Base-by-base conservation (phyloP, 371 early-diverging fungal genomes). In the Cladochytrium tenue region DNA sequence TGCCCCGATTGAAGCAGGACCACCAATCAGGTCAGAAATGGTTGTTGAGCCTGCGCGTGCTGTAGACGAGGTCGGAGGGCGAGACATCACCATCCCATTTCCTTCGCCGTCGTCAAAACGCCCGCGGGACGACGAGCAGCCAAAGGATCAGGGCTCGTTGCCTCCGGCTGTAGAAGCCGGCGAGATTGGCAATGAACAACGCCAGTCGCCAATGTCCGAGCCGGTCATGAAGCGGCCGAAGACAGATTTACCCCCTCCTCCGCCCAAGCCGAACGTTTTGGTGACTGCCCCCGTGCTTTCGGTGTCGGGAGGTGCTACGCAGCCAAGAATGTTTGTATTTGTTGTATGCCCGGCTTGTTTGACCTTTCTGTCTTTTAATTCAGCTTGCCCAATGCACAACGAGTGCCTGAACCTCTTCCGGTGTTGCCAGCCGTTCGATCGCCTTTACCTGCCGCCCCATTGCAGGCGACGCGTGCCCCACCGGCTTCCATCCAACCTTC, bases 101-200 rank as follows among this genome's bases (percentile, higher is more conserved):
- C 62, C 68, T n/a, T 67, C 68, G 15, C 62, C 68, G 35, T 59
- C 62, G 28, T 27, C 62, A 13, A 67, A 67, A 36, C 20, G 68
- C 1, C 58, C 68, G 13, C 57, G 68, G n/a, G 68, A 67, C 53
- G 68, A 62, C 17, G 62, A 43, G 33, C 50, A n/a, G 31, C 34
- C 43, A 7, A 23, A 43, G 23, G 15, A 43, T 50, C n/a, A n/a
- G 25, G 25, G 5, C 10, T 17, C 28, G 17, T 15, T 58, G 25
- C 58, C 58, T 28, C 32, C 58, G 1, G 34, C 32, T 1, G 32
- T 34, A 32, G 55, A 55, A 26, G 55, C 55, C 13, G 50, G 50
- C n/a, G n/a, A 13, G 13, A n/a, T 50, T 50, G 50, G 15, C n/a
- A n/a, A n/a, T n/a, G 15, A 50, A n/a, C 50, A n/a, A 13, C 50